Conservation (phyloP, 257 asterid genomes). For the Linaria vulgaris region DNA sequence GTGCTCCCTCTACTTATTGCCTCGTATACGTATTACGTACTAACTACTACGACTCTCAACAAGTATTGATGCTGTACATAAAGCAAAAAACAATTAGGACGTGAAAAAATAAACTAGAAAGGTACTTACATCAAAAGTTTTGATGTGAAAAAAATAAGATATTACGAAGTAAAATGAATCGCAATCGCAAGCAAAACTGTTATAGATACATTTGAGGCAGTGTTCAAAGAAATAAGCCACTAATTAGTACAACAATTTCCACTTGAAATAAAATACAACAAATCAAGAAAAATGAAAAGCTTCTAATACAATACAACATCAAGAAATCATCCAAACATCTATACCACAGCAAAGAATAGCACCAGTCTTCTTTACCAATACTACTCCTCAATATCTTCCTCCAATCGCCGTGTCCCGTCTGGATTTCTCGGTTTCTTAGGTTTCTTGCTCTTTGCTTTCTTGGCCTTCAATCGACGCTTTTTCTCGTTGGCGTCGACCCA, state of each 20-base stretch:
- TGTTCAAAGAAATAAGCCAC: constrained; percentile 27
- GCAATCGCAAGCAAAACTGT: constrained; percentile 24
- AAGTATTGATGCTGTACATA: no score
- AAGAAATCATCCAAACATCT: constrained; percentile 27
- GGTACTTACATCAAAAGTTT: no score
- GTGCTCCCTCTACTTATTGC: no score
- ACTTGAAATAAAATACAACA: constrained; percentile 36
- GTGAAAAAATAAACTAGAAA: no score
- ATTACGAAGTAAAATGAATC: background rate
- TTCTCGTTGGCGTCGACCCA: constrained; percentile 98
- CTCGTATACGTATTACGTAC: no score
- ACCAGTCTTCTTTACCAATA: background rate
- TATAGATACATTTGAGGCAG: constrained; percentile 33
- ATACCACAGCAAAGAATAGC: constrained; percentile 15
- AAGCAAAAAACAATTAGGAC: no score
- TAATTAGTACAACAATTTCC: constrained; percentile 37
- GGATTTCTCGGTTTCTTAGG: constrained; percentile 66
- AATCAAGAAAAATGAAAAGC: constrained; percentile 27
- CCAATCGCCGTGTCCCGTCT: constrained; percentile 43
- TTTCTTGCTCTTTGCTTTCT: constrained; percentile 85
- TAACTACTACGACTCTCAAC: no score
- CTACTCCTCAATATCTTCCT: constrained; percentile 31
- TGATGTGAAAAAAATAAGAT: no score
- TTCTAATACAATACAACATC: constrained; percentile 41
- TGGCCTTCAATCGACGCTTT: constrained; percentile 86